A percentile compares a stretch with the other conserved stretches of the same genome.
Conservation (phyloP, 805 yeast species). For the Sugiyamaella qingdaonensis region DNA sequence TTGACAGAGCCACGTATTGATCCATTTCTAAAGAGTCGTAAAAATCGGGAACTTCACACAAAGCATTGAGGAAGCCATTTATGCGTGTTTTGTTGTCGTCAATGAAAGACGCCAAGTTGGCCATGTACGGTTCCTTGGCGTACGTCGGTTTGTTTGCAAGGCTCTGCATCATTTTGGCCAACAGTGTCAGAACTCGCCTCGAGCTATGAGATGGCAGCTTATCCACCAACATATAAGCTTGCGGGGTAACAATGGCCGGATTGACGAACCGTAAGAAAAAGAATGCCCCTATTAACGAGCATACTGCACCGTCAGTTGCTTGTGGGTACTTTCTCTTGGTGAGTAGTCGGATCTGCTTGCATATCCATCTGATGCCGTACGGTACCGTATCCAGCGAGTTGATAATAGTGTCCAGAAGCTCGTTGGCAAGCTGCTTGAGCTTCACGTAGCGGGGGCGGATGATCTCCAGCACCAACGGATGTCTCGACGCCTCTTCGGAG, state of each 20-base stretch:
- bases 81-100: slow-evolving; percentile 29
- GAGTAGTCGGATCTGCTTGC: slow-evolving; percentile 58
- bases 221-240: slow-evolving; percentile 43
- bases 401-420: slow-evolving; percentile 50
- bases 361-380: slow-evolving; percentile 62
- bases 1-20: slow-evolving; percentile 36
- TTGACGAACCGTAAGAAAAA: slow-evolving; percentile 75
- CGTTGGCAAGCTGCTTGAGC: slow-evolving; percentile 25
- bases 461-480: slow-evolving; percentile 29
- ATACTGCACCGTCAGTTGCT: slow-evolving; percentile 37
- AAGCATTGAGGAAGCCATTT: slow-evolving; percentile 31
- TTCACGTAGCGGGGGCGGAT: slow-evolving; percentile 27
- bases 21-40: slow-evolving; percentile 37
- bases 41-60: slow-evolving; percentile 40
- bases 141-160: slow-evolving; percentile 78
- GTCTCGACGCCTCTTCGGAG: slow-evolving; percentile 29
- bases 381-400: slow-evolving; percentile 59
- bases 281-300: slow-evolving; percentile 68
- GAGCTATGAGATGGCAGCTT: slow-evolving; percentile 36
- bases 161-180: slow-evolving; percentile 81
- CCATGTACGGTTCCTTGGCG: slow-evolving; percentile 45
- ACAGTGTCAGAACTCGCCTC: slow-evolving; percentile 65
- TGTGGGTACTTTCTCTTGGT: slow-evolving; percentile 59
- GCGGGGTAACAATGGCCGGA: slow-evolving; percentile 90
- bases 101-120: slow-evolving; percentile 25